A percentile compares a stretch with the other conserved stretches of the same genome.
Evolutionary conservation across 2,329 filamentous ascomycete genomes (phyloP).

Genomic region (Diaporthe eres): DNA sequence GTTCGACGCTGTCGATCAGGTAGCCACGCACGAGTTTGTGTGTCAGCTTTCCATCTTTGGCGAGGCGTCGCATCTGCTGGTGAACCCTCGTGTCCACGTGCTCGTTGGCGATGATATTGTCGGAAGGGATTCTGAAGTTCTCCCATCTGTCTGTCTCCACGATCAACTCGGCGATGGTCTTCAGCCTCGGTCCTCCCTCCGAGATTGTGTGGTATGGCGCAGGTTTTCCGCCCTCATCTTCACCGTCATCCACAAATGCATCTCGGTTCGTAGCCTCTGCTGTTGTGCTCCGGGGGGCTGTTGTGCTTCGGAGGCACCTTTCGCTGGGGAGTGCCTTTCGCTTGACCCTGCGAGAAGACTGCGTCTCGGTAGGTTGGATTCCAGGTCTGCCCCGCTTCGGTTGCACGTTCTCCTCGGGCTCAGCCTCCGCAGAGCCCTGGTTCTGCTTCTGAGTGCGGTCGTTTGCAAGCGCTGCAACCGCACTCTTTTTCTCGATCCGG

Average conservation of each 20-base stretch:
- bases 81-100: neutral
- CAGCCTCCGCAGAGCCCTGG: neutral
- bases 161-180: conserved; percentile 21
- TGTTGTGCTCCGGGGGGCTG: neutral
- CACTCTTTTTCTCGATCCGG: conserved; percentile 3
- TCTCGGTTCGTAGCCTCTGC: neutral
- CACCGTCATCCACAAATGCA: neutral
- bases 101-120: conserved; percentile 17
- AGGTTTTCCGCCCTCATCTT: neutral
- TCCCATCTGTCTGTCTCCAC: neutral
- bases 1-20: neutral
- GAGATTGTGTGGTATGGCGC: neutral
- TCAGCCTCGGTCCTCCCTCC: neutral
- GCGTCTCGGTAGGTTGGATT: neutral
- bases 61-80: conserved; percentile 22
- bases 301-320: neutral
- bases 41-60: neutral
- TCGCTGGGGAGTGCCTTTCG: neutral
- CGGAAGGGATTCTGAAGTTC: neutral
- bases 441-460: neutral
- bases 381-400: neutral
- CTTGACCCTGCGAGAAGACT: neutral
- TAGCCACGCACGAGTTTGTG: neutral
- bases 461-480: neutral
- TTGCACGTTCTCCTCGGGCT: neutral